A percentile compares a stretch with the other conserved stretches of the same genome.
Conservation (phyloP, 805 yeast species). For the Yarrowia deformans region DNA sequence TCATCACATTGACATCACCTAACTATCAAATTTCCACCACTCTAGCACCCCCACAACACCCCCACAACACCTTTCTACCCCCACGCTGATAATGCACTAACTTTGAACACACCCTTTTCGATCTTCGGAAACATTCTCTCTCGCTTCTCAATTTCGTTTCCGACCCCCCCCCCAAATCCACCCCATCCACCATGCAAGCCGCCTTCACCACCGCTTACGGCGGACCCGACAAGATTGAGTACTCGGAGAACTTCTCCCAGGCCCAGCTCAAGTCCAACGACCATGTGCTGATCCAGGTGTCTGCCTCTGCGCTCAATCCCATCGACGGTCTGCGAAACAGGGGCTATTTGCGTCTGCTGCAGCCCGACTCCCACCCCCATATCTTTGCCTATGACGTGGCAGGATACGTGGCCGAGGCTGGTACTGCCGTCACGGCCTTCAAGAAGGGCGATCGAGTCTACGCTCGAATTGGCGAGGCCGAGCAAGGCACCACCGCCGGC, state of each 20-base stretch:
- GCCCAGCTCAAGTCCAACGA: slow-evolving; percentile 15
- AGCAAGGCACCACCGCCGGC: slow-evolving; percentile 43
- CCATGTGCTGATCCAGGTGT: slow-evolving; percentile 43
- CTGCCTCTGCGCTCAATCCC: slow-evolving; percentile 46
- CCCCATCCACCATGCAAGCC: slow-evolving; percentile 19
- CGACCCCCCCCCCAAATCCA: not conserved
- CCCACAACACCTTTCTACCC: not conserved
- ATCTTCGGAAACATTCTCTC: no score
- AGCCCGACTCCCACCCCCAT: slow-evolving; percentile 40
- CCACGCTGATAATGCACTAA: not conserved
- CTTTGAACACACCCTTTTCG: not conserved
- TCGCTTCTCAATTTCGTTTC: not conserved
- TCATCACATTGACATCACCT: not conserved
- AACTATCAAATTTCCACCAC: not conserved
- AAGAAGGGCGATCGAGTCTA: slow-evolving; percentile 44
- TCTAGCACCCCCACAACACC: not conserved
- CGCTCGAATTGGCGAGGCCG: slow-evolving; percentile 37
- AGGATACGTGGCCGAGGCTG: slow-evolving; percentile 45
- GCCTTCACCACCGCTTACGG: slow-evolving; percentile 34
- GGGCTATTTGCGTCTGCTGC: slow-evolving; percentile 40
- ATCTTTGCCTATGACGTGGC: slow-evolving; percentile 45
- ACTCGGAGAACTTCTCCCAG: slow-evolving; percentile 6
- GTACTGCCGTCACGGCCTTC: slow-evolving; percentile 42
- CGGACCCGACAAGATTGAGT: slow-evolving; percentile 18
- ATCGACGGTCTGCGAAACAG: slow-evolving; percentile 43